A percentile compares a stretch with the other conserved stretches of the same genome.
Conservation (phyloP, 345 rosid genomes). For the Salix caprea region DNA sequence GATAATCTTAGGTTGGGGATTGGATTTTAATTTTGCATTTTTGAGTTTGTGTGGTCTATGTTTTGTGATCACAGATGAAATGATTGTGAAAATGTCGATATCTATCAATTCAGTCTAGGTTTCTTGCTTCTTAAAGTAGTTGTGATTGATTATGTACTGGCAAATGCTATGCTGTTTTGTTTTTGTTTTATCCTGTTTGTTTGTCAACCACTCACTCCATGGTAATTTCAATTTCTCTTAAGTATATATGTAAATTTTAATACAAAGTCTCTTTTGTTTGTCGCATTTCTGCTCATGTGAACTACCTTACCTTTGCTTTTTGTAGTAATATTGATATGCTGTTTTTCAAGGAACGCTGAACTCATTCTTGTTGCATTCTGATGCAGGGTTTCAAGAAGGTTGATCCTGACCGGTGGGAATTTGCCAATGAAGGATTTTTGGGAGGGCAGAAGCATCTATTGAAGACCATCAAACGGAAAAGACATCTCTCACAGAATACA, state of each 20-base stretch:
- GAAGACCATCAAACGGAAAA: conserved; percentile 69
- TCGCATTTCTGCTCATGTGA: background rate
- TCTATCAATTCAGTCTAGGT: background rate
- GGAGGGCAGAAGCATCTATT: conserved; percentile 82
- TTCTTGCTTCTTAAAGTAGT: background rate
- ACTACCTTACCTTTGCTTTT: background rate
- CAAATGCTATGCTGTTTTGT: background rate
- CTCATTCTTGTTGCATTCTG: background rate
- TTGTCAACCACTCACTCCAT: too few species aligned
- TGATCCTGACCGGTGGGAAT: conserved; percentile 90
- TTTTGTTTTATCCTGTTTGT: background rate
- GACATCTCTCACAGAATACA: conserved; percentile 32
- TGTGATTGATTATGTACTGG: background rate
- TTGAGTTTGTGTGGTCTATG: background rate
- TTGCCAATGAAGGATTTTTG: conserved; percentile 81
- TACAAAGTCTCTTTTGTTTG: background rate
- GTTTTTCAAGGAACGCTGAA: background rate
- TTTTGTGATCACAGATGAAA: background rate
- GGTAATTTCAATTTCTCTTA: too few species aligned
- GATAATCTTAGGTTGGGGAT: background rate
- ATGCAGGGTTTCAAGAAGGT: conserved; percentile 81
- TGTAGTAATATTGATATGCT: background rate
- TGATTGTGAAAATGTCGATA: background rate
- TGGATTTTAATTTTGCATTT: background rate
- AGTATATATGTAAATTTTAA: too few species aligned